phyloP scores from a whole-genome alignment of 768 basidiomycete genomes.

The Termitomyces sp. region DNA sequence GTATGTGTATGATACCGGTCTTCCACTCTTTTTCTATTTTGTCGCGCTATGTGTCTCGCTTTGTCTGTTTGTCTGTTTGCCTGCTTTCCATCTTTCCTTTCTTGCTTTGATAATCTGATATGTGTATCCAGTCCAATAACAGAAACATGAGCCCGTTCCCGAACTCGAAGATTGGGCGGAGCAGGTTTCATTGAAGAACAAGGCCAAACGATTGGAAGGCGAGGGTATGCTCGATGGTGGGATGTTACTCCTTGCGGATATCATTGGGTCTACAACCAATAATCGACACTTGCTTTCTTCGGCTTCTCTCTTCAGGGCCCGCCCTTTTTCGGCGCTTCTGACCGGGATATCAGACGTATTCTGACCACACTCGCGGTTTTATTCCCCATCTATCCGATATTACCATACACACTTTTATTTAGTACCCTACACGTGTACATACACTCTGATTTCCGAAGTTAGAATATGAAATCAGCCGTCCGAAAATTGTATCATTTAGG shows the following conservation, averaged over 20 bases:
- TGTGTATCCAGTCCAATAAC: background rate
- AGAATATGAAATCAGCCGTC: background rate
- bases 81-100: background rate
- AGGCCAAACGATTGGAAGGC: background rate
- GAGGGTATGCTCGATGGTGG: background rate
- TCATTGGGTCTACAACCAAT: background rate
- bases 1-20: constrained; percentile 3
- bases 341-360: background rate
- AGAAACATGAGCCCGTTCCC: background rate
- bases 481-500: background rate
- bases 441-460: background rate
- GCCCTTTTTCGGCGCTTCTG: background rate
- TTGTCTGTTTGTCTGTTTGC: background rate
- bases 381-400: background rate
- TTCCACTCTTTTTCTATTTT: background rate
- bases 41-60: background rate
- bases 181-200: background rate
- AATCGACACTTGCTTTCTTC: background rate
- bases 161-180: background rate
- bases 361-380: background rate
- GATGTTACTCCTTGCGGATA: constrained; percentile 6
- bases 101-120: constrained; percentile 7
- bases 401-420: background rate
- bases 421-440: background rate
- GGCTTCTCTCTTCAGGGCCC: background rate